These are phyloP conservation scores for Acanthochlamys bracteata DNA, from an alignment of 106 monocot genomes.

Conservation along the genomic window DNA sequence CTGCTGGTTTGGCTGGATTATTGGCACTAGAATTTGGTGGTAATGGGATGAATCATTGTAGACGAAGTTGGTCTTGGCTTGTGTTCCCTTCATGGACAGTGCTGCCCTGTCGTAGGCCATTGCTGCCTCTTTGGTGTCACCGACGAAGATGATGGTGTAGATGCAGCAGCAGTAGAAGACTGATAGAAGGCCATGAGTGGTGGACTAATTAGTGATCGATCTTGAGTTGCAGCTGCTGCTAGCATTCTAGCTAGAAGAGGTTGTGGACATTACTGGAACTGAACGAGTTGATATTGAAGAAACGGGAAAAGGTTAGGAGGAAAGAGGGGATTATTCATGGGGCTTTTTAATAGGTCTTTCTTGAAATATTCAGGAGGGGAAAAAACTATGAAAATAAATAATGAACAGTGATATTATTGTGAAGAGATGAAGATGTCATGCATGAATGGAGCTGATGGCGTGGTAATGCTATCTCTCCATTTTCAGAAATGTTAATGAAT, in stretches of 20 bases:
- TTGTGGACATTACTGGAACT: not conserved
- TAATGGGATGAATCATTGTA: conserved; percentile 19
- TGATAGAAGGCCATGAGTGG: conserved; percentile 9
- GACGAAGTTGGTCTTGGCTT: conserved; percentile 62
- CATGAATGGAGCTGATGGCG: no score
- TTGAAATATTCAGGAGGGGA: no score
- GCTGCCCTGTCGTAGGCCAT: conserved; percentile 67
- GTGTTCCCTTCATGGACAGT: conserved; percentile 54
- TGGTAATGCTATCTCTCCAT: no score
- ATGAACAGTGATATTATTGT: no score
- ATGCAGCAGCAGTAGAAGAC: not conserved
- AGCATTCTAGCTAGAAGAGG: conserved; percentile 5
- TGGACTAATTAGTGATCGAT: conserved; percentile 1
- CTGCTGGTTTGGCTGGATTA: not conserved
- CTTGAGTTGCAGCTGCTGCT: not conserved
- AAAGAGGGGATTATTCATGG: conserved; percentile 17
- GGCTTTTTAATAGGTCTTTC: not conserved
- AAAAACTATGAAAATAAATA: no score
- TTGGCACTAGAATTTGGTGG: conserved; percentile 13
- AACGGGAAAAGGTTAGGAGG: not conserved
- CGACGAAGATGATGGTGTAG: conserved; percentile 16
- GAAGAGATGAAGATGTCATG: no score
- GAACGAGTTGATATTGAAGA: not conserved
- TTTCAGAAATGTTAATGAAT: no score
- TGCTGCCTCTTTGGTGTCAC: conserved; percentile 37